A percentile compares a stretch with the other conserved stretches of the same genome.
phyloP scores from a whole-genome alignment of 2,329 filamentous ascomycete genomes.

The Fusarium sp. region DNA sequence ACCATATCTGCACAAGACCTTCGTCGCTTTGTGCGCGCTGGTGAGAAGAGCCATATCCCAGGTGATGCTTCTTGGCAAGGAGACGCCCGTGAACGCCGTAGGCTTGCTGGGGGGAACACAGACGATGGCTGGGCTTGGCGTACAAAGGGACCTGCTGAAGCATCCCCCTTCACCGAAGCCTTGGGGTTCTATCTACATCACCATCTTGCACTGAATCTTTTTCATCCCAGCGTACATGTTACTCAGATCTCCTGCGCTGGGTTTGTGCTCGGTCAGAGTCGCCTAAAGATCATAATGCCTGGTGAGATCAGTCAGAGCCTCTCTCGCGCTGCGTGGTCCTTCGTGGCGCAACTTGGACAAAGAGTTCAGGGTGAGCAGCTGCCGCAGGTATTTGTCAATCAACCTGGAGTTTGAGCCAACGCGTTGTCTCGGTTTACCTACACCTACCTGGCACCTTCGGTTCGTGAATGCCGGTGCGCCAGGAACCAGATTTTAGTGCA shows the following conservation, averaged over 20 bases:
- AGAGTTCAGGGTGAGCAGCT: constrained; percentile 47
- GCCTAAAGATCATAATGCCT: constrained; percentile 60
- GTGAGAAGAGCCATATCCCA: constrained; percentile 41
- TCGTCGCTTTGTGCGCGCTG: constrained; percentile 58
- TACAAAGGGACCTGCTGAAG: constrained; percentile 25
- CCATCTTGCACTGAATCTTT: constrained; percentile 67
- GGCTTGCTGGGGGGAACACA: constrained; percentile 58
- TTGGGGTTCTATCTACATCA: constrained; percentile 62
- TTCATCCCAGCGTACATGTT: constrained; percentile 66
- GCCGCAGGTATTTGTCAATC: constrained; percentile 41
- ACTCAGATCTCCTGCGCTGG: constrained; percentile 66
- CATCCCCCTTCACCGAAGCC: constrained; percentile 61
- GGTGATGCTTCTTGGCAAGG: constrained; percentile 44
- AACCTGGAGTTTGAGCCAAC: constrained; percentile 25
- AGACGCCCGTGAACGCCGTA: constrained; percentile 55
- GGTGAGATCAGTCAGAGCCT: constrained; percentile 48
- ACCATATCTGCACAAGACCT: constrained; percentile 63
- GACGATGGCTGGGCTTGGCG: constrained; percentile 68
- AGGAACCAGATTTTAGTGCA: neutral
- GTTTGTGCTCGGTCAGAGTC: constrained; percentile 65
- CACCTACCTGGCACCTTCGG: neutral
- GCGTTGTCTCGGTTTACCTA: neutral
- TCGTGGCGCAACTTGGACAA: constrained; percentile 52
- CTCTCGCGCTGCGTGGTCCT: constrained; percentile 53
- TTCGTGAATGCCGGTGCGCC: neutral